Base-by-base conservation (phyloP, 371 early-diverging fungal species). In the Mortierella sp. region DNA sequence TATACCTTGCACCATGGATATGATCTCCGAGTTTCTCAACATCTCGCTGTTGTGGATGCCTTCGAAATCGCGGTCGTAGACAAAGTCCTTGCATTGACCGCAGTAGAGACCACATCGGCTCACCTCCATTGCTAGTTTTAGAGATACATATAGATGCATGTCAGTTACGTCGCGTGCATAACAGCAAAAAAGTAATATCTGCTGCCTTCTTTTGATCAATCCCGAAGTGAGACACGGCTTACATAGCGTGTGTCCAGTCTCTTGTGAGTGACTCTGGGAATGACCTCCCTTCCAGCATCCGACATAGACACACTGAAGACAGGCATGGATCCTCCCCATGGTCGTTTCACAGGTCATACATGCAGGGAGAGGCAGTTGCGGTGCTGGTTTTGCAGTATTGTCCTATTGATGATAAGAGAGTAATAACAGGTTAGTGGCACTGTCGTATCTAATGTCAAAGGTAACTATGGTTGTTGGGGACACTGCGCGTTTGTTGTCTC, bases 31-130 rank as follows among this genome's bases (percentile, higher is more conserved):
- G 79, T 90, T 91, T 11, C 91, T 85, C 16, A 91, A 77, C 22
- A 88, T 74, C 80, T 96, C 94, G n/a, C 85, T 75, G 68, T 86
- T 88, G 79, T 86, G 86, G 66, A 89, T 87, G 19, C 90, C 88
- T n/a, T 92, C 91, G 19, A 96, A 87, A 48, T 94, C 94, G 8
- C 89, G 73, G 83, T 97, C 97, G 81, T 96, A 96, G 0, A 97
- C 89, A 82, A 96, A 97, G 76, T 97, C 96, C 63, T 89, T 87
- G 87, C 98, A 98, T 24, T 87, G 85, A n/a, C 65, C 66, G 77
- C 98, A 98, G 80, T 90, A 97, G 19, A 96, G 73, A 14, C 85
- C 88, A 66, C 89, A 88, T 11, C 89, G 90, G 37, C 80, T 79
- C 47, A 95, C 89, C 73, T 96, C 95, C 78, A 95, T 86, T 1